Base-by-base conservation (phyloP, 768 basidiomycete species). In the Suillus variegatus region DNA sequence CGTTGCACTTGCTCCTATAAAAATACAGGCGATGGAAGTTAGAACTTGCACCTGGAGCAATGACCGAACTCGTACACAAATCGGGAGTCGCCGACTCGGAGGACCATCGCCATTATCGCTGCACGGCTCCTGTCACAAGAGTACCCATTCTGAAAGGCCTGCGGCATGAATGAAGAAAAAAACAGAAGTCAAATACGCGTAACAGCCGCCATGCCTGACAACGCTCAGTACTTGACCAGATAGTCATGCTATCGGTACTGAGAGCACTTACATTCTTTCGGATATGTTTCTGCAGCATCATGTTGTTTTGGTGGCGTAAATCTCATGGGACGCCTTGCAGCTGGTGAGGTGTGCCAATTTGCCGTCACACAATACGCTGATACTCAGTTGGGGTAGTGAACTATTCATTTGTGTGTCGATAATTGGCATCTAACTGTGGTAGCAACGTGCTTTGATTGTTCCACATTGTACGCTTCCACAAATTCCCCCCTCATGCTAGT, bases 21-120 rank as follows among this genome's bases (percentile, higher is more conserved):
- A 85, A 66, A 90, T 78, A 9, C 89, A 87, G 35, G 84, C 84
- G 67, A 93, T 74, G 0, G 91, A 18, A 28, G 51, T 28, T 16
- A 9, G 4, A 52, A 9, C 51, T 93, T 46, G 88, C 74, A 1
- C 89, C 90, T 73, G 94, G 92, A 4, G 90, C 84, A 14, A 84
- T 83, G 9, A 93, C 88, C 92, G 90, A 57, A 86, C 83, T 87
- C 82, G 71, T 92, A 90, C 78, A 91, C 83, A 55, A 83, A 82
- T 65, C 77, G 79, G 0, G 86, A 84, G 69, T 92, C 80, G 25
- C 92, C 7, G 49, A 32, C 32, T 32, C 32, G 32, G 6, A 13
- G 49, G 25, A 16, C 14, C 25, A 25, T 51, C 22, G 22, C 13
- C 22, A 51, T 25, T 7, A 49, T 22, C 7, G 14, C 14, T 25